Percentiles rank a stretch among this genome's conserved stretches.
Evolutionary conservation across 129 eudicot species (phyloP).

Genomic region (Scalesia atractyloides): DNA sequence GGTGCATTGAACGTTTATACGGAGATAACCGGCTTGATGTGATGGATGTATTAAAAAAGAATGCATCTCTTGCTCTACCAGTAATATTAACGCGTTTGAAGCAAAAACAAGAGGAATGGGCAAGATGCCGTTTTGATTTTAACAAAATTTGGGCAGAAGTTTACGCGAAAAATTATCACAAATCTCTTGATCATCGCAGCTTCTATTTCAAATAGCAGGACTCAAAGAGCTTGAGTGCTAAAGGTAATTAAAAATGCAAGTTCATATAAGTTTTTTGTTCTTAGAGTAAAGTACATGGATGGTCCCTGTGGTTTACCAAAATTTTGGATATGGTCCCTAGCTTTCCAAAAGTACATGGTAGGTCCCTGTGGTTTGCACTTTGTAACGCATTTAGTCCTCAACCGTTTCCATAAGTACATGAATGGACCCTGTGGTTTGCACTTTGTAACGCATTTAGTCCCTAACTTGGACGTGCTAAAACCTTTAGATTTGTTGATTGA

Average conservation of each 20-base stretch:
- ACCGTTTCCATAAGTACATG: no score
- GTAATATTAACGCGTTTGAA: slow-evolving; percentile 87
- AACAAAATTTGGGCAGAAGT: slow-evolving; percentile 93
- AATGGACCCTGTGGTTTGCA: no score
- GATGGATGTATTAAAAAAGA: slow-evolving; percentile 85
- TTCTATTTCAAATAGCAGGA: slow-evolving; percentile 99
- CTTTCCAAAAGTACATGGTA: no score
- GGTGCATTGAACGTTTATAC: slow-evolving; percentile 96
- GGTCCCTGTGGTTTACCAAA: no score
- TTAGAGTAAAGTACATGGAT: no score
- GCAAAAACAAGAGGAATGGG: slow-evolving; percentile 99
- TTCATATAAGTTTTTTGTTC: not conserved
- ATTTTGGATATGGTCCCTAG: no score
- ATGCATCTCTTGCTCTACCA: slow-evolving; percentile 86
- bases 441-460: no score
- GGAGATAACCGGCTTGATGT: slow-evolving; percentile 99
- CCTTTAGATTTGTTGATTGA: no score
- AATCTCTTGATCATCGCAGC: slow-evolving; percentile 97
- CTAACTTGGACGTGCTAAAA: no score
- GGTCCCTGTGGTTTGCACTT: no score
- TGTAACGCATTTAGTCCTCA: no score
- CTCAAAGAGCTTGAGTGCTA: slow-evolving; percentile 80
- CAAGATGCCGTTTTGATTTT: slow-evolving; percentile 83
- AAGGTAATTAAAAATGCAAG: slow-evolving; percentile 60
- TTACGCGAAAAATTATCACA: slow-evolving; percentile 88